Evolutionary conservation across 2,329 filamentous ascomycete species (phyloP).

Genomic region (Penicillium decumbens): DNA sequence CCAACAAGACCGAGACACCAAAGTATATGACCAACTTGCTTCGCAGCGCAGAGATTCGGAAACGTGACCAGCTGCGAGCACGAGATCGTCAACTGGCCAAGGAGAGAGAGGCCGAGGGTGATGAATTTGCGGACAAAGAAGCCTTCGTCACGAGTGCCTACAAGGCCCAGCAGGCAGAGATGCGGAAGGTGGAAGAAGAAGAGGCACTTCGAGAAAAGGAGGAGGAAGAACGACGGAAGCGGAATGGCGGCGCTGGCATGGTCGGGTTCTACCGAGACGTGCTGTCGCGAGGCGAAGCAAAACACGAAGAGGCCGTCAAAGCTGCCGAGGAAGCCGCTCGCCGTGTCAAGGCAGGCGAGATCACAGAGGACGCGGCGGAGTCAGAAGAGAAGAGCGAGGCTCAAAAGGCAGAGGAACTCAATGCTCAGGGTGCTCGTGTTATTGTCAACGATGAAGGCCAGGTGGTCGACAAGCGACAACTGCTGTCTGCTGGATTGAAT

Average conservation of each 20-base stretch:
- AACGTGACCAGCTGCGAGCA: slow-evolving; percentile 59
- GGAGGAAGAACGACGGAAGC: slow-evolving; percentile 49
- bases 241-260: slow-evolving; percentile 51
- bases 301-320: slow-evolving; percentile 54
- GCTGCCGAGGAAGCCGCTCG: slow-evolving; percentile 47
- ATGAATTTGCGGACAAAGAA: slow-evolving; percentile 63
- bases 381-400: slow-evolving; percentile 45
- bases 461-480: slow-evolving; percentile 59
- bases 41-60: slow-evolving; percentile 57
- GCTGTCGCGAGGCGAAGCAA: slow-evolving; percentile 54
- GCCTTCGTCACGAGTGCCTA: slow-evolving; percentile 64
- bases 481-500: slow-evolving; percentile 59
- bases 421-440: slow-evolving; percentile 49
- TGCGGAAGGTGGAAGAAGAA: slow-evolving; percentile 54
- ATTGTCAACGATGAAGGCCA: slow-evolving; percentile 61
- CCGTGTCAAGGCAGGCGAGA: slow-evolving; percentile 34
- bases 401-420: slow-evolving; percentile 54
- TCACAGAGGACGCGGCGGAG: slow-evolving; percentile 25
- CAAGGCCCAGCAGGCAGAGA: slow-evolving; percentile 60
- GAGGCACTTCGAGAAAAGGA: slow-evolving; percentile 52
- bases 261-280: slow-evolving; percentile 58
- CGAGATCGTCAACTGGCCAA: slow-evolving; percentile 57
- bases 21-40: slow-evolving; percentile 60
- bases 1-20: slow-evolving; percentile 36
- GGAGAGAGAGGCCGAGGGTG: slow-evolving; percentile 62